Base-by-base conservation (phyloP, 176 grass and related monocot species). In the Urochloa ruziziensis region DNA sequence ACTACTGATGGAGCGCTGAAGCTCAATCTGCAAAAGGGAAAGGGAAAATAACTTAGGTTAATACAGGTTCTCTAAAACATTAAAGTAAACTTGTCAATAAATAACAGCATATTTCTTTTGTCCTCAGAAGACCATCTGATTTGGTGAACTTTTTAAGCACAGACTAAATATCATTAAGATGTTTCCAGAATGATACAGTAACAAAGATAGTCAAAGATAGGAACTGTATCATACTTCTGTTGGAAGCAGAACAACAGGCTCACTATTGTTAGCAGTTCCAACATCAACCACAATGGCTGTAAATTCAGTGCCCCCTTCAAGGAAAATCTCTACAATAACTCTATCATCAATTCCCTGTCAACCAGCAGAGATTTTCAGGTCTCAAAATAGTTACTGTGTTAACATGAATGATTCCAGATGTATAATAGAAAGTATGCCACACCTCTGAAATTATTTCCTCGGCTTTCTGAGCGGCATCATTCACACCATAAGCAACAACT, bases 291-390 rank as follows among this genome's bases (percentile, higher is more conserved):
- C 85, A 28, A 95, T 98, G 21, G 96, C 89, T 75, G 91, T 95
- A 85, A 98, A 98, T 62, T 98, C 96, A 78, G 77, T 90, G 7
- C 93, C 96, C 52, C 92, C 92, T 91, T 93, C 92, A 52, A 98
- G 86, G 57, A 98, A 98, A 91, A 93, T 76, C 81, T 95, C 93
- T 63, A 95, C 74, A n/a, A 98, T 82, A 84, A 95, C 91, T 73
- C 83, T 93, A 48, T 94, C 89, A 82, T 95, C 93, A 75, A 98
- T 98, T 73, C 82, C 91, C 84, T 91, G 74, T 61, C 12, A 72
- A 15, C 24, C 24, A 87, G 3, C 66, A 62, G 4, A 85, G 30
- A 67, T 33, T 74, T 77, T 66, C 75, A 48, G 29, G 70, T 81
- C 73, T 70, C 14, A 70, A 58, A 63, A 42, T 3, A 18, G 40